phyloP scores from a whole-genome alignment of 164 flowering plant species.

The Echeveria elegans region DNA sequence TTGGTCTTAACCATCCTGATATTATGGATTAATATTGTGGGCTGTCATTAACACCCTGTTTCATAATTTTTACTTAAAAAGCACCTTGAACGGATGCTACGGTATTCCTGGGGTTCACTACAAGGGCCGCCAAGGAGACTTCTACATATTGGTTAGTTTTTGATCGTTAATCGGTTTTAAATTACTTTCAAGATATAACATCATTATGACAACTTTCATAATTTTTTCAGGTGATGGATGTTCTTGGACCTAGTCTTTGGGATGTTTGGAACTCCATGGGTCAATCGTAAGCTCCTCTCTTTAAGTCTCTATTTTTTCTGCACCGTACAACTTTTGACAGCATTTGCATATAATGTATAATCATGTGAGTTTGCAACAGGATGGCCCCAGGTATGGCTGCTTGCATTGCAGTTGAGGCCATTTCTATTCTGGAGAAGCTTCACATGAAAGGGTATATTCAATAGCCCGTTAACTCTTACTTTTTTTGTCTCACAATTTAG shows the following conservation, averaged over 20 bases:
- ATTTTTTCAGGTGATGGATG: conserved; percentile 81
- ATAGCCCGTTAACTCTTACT: neutral
- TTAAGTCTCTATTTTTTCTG: neutral
- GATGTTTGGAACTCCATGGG: conserved; percentile 88
- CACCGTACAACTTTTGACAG: neutral
- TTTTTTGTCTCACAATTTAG: neutral
- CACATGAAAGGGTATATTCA: conserved; percentile 60
- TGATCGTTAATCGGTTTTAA: neutral
- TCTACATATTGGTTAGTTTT: conserved; percentile 57
- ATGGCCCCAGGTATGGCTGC: conserved; percentile 36
- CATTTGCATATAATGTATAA: neutral
- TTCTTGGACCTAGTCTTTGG: conserved; percentile 95
- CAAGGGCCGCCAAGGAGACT: conserved; percentile 84
- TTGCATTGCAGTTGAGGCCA: conserved; percentile 70
- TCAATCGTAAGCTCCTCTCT: conserved; percentile 38
- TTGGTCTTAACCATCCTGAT: neutral
- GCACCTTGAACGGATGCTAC: conserved; percentile 75
- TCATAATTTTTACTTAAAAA: neutral
- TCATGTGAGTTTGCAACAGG: conserved; percentile 11
- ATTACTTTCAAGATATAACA: neutral
- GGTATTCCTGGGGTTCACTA: conserved; percentile 77
- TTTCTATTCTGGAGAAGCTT: conserved; percentile 80
- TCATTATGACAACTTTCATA: neutral
- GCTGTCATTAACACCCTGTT: conserved; percentile 11
- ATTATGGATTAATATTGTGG: neutral